Evolutionary conservation across 2,329 filamentous ascomycete genomes (phyloP).

Genomic region (Cercospora sp.): DNA sequence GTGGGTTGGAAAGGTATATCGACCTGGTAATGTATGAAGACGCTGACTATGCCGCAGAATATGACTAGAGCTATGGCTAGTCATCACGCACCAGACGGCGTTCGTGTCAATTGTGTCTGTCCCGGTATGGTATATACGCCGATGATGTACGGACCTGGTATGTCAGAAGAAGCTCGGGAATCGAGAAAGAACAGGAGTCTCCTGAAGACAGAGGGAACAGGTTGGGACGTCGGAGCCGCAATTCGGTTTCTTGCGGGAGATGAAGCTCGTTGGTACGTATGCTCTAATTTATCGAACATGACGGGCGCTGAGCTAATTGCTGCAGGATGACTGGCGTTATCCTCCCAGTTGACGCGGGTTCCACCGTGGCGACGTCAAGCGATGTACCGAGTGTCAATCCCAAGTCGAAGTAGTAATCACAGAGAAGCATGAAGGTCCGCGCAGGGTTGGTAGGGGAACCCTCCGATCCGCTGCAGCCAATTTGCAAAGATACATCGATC

Average conservation of each 20-base stretch:
- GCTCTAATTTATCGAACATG: slow-evolving; percentile 22
- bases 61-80: slow-evolving; percentile 59
- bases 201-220: slow-evolving; percentile 56
- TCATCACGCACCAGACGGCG: slow-evolving; percentile 53
- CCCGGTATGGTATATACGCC: slow-evolving; percentile 57
- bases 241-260: slow-evolving; percentile 55
- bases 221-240: slow-evolving; percentile 55
- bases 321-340: slow-evolving; percentile 44
- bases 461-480: neutral
- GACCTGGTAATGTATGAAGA: neutral
- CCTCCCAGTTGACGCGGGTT: slow-evolving; percentile 51
- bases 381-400: slow-evolving; percentile 39
- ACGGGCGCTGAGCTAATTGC: neutral
- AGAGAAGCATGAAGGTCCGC: neutral
- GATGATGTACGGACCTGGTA: slow-evolving; percentile 55
- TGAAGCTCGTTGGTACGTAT: slow-evolving; percentile 51
- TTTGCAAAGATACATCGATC: neutral
- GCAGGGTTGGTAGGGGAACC: neutral
- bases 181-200: slow-evolving; percentile 52
- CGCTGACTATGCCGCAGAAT: slow-evolving; percentile 38
- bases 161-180: slow-evolving; percentile 53
- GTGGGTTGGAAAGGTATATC: slow-evolving; percentile 23
- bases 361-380: slow-evolving; percentile 46
- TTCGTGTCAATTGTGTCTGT: slow-evolving; percentile 58
- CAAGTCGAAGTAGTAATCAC: neutral